phyloP scores from a whole-genome alignment of 768 basidiomycete genomes.

The Leccinum rimulosum region DNA sequence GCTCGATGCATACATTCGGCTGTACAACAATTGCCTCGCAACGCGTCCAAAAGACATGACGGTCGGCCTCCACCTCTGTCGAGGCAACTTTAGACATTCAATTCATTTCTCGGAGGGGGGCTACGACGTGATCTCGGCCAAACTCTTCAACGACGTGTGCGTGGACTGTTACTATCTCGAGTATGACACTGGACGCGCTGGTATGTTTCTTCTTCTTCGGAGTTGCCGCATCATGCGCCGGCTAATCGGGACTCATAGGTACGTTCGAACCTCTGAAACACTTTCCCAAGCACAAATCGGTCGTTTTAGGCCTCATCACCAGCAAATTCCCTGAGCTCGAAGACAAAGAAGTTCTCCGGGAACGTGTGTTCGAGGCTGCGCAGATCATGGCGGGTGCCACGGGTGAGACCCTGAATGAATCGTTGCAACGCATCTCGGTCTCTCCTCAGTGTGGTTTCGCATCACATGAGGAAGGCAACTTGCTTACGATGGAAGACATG shows the following conservation, averaged over 20 bases:
- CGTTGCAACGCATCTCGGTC: neutral
- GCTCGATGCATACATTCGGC: slow-evolving; percentile 54
- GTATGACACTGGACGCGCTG: slow-evolving; percentile 47
- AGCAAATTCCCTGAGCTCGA: slow-evolving; percentile 45
- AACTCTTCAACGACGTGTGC: slow-evolving; percentile 43
- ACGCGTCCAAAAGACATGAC: slow-evolving; percentile 39
- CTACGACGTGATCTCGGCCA: slow-evolving; percentile 43
- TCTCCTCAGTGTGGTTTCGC: neutral
- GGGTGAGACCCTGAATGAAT: neutral
- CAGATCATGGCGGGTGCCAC: neutral
- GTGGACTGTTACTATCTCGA: slow-evolving; percentile 47
- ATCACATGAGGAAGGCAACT: neutral
- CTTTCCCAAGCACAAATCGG: slow-evolving; percentile 36
- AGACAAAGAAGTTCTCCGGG: slow-evolving; percentile 25
- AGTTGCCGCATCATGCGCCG: neutral
- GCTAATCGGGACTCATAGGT: slow-evolving; percentile 8
- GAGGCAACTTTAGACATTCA: slow-evolving; percentile 34
- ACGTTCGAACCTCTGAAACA: slow-evolving; percentile 34
- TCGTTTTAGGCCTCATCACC: slow-evolving; percentile 44
- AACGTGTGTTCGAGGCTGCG: neutral
- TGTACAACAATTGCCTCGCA: slow-evolving; percentile 39
- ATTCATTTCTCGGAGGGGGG: slow-evolving; percentile 46
- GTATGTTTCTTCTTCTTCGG: slow-evolving; percentile 17
- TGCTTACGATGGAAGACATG: neutral
- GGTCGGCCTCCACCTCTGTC: slow-evolving; percentile 43